Conservation (phyloP, 441 rosid genomes). For the Eutrema salsugineum region DNA sequence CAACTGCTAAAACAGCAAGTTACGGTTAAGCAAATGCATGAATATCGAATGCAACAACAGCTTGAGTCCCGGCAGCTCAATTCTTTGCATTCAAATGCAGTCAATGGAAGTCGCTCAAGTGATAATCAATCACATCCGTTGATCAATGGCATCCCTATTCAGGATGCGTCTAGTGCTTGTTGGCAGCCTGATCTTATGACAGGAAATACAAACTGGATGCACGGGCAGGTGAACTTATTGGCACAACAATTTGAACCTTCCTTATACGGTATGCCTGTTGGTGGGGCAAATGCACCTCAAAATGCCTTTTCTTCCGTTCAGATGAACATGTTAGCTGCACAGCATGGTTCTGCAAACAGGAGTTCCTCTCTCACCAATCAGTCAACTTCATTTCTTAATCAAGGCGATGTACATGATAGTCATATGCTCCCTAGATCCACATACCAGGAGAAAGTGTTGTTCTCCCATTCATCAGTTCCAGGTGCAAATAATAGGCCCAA, state of each 20-base stretch:
- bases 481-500: constrained; percentile 40
- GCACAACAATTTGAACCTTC: constrained; percentile 73
- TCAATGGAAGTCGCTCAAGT: constrained; percentile 43
- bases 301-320: constrained; percentile 43
- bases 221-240: constrained; percentile 47
- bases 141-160: constrained; percentile 64
- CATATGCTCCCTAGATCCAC: constrained; percentile 43
- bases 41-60: constrained; percentile 68
- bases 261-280: constrained; percentile 55
- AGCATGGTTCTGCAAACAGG: constrained; percentile 45
- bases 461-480: constrained; percentile 42
- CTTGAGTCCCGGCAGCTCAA: constrained; percentile 48
- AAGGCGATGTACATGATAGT: constrained; percentile 44
- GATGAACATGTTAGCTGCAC: constrained; percentile 46
- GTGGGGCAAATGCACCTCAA: constrained; percentile 45
- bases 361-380: constrained; percentile 52
- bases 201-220: constrained; percentile 61
- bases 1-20: constrained; percentile 69
- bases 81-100: constrained; percentile 47
- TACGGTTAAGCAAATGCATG: constrained; percentile 67
- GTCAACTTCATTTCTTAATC: constrained; percentile 39
- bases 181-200: constrained; percentile 60
- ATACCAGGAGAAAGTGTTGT: constrained; percentile 38
- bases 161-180: constrained; percentile 51
- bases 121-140: constrained; percentile 41